phyloP scores from a whole-genome alignment of 2,329 filamentous ascomycete species.

The Ceratocystiopsis minuta region DNA sequence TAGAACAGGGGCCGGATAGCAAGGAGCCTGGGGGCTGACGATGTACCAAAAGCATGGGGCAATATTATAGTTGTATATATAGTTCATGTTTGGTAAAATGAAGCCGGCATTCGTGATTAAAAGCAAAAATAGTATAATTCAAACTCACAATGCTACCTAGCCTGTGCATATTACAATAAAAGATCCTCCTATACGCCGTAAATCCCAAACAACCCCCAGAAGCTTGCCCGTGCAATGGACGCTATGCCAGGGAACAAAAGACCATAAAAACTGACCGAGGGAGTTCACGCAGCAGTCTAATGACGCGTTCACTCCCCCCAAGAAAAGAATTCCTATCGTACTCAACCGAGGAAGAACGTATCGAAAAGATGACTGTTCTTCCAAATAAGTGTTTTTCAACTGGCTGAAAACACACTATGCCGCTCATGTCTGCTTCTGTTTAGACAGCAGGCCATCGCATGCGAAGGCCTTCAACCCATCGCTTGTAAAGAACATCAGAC shows the following conservation, averaged over 20 bases:
- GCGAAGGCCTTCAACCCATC: constrained; percentile 74
- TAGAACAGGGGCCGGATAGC: no score
- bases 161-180: neutral
- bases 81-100: no score
- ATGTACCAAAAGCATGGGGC: no score
- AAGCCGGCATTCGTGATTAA: no score
- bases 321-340: neutral
- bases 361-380: no score
- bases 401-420: no score
- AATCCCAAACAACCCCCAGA: neutral
- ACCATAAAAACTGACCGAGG: neutral
- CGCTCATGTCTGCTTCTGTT: neutral
- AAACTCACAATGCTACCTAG: no score
- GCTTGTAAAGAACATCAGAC: constrained; percentile 74
- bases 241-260: constrained; percentile 1
- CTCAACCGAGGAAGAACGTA: neutral
- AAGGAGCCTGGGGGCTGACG: neutral
- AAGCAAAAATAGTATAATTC: no score
- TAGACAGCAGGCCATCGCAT: constrained; percentile 10
- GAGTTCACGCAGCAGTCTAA: no score
- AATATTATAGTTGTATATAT: no score
- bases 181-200: neutral
- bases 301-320: neutral
- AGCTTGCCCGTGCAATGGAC: constrained; percentile 4
- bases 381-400: no score